These are phyloP conservation scores for Scenedesmus sp. DNA, from an alignment of 163 green algal species.

Conservation along the genomic window DNA sequence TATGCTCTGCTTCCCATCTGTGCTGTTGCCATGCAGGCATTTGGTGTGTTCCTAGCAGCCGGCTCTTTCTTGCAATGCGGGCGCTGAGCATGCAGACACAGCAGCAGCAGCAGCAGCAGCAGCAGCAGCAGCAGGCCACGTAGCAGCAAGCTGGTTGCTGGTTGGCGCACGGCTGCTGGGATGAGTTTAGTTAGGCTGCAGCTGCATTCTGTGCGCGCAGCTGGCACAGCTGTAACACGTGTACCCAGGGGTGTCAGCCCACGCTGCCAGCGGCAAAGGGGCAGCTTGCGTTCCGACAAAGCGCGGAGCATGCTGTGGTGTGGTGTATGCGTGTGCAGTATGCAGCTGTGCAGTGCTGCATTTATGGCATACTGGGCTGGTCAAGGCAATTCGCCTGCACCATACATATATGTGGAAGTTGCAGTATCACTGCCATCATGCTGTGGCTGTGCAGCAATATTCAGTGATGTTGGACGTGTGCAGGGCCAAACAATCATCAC, in stretches of 20 bases:
- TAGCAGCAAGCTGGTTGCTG: neutral
- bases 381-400: too few species aligned
- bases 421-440: neutral
- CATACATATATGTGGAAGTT: neutral
- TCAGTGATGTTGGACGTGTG: too few species aligned
- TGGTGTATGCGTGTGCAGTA: neutral
- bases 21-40: constrained; percentile 36
- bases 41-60: constrained; percentile 53
- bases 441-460: too few species aligned
- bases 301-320: neutral
- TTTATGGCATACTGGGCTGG: neutral
- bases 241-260: neutral
- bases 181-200: neutral
- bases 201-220: neutral
- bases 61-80: constrained; percentile 53
- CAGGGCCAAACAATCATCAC: too few species aligned
- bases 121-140: constrained; percentile 12
- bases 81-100: neutral
- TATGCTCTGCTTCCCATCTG: neutral
- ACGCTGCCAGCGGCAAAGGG: neutral
- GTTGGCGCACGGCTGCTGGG: neutral
- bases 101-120: neutral
- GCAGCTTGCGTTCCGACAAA: too few species aligned
- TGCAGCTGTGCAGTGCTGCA: neutral
- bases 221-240: neutral